These are phyloP conservation scores for Endoconidiophora polonica DNA, from an alignment of 2,329 filamentous ascomycete species.

Conservation along the genomic window DNA sequence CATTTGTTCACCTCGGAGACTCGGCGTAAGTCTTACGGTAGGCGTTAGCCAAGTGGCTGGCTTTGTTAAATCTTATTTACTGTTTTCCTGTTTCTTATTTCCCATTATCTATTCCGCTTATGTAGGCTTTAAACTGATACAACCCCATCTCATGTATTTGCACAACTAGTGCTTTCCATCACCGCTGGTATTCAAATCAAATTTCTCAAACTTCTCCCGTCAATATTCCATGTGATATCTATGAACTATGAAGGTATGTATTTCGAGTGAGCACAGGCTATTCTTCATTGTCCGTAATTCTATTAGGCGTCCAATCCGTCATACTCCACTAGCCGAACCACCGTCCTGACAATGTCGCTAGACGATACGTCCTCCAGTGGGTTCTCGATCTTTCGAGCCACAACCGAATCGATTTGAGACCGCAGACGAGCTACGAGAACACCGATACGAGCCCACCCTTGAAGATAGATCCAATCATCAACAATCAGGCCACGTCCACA, in stretches of 20 bases:
- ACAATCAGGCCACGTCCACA: constrained; percentile 73
- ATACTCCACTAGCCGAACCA: constrained; percentile 68
- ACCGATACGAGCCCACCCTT: constrained; percentile 89
- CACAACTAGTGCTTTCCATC: no score
- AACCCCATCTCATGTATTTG: not conserved
- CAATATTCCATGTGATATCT: not conserved
- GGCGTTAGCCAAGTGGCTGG: constrained; percentile 11
- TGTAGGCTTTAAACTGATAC: not conserved
- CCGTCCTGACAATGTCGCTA: constrained; percentile 57
- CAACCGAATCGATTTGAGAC: constrained; percentile 69
- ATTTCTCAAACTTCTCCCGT: not conserved
- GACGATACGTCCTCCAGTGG: constrained; percentile 37
- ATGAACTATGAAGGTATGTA: not conserved
- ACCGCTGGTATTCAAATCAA: no score
- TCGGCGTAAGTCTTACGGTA: constrained; percentile 5
- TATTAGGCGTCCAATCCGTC: constrained; percentile 61
- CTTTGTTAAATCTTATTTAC: constrained; percentile 3
- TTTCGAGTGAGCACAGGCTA: not conserved
- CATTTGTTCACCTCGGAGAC: not conserved
- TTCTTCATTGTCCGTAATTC: not conserved
- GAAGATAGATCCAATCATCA: constrained; percentile 72
- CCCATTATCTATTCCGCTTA: no score
- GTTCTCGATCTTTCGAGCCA: constrained; percentile 66
- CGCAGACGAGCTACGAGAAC: constrained; percentile 72
- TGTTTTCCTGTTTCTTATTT: not conserved